Evolutionary conservation across 768 basidiomycete genomes (phyloP).

Genomic region (Tulasnella sp.): DNA sequence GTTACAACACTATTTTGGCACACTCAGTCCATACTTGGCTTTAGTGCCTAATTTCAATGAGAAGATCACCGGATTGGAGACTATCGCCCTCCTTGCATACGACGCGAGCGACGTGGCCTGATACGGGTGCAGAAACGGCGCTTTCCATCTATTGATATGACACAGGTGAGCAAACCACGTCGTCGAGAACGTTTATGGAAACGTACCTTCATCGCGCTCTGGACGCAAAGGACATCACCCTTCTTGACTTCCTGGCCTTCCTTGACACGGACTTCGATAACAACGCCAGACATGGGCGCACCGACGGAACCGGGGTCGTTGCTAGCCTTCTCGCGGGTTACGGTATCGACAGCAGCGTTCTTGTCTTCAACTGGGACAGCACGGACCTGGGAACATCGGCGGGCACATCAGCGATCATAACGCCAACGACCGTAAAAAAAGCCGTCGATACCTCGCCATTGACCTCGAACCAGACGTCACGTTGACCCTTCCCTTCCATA

Average conservation of each 20-base stretch:
- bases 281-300: conserved; percentile 95
- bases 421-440: neutral
- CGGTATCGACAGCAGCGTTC: conserved; percentile 90
- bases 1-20: no score
- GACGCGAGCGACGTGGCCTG: conserved; percentile 90
- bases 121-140: conserved; percentile 89
- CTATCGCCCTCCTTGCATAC: conserved; percentile 88
- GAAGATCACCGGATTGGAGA: conserved; percentile 86
- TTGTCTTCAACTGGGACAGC: conserved; percentile 94
- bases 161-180: conserved; percentile 20
- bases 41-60: conserved; percentile 69
- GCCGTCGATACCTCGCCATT: conserved; percentile 66
- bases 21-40: no score
- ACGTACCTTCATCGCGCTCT: conserved; percentile 92
- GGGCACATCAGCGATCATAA: neutral
- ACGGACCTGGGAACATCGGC: conserved; percentile 50
- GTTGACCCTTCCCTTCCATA: conserved; percentile 78
- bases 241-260: conserved; percentile 97
- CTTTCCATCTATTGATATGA: conserved; percentile 77
- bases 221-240: conserved; percentile 88
- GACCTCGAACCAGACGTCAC: conserved; percentile 98
- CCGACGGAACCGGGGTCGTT: conserved; percentile 93
- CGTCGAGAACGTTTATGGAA: neutral
- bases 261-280: conserved; percentile 95
- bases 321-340: conserved; percentile 89